Percentiles rank a stretch among this genome's conserved stretches.
Evolutionary conservation across 2,329 filamentous ascomycete species (phyloP).

Genomic region (Grosmannia huntii): DNA sequence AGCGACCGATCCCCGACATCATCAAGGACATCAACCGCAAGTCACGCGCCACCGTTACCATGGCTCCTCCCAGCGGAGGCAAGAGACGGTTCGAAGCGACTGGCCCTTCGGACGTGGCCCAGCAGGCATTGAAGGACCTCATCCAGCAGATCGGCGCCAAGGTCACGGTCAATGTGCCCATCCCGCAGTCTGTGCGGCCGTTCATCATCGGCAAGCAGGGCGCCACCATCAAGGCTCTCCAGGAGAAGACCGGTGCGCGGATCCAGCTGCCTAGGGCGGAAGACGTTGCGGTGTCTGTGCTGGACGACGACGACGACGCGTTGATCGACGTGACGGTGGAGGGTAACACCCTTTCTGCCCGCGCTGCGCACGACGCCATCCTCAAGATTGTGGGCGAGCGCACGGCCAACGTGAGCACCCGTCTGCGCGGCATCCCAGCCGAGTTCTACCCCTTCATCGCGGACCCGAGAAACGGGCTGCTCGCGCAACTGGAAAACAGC

Average conservation of each 20-base stretch:
- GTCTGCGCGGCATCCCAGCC: constrained; percentile 70
- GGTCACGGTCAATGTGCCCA: constrained; percentile 63
- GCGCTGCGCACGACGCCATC: constrained; percentile 72
- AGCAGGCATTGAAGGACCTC: constrained; percentile 80
- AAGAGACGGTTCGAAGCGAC: constrained; percentile 71
- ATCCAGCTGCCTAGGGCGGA: constrained; percentile 82
- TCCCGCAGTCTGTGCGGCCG: constrained; percentile 71
- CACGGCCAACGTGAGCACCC: constrained; percentile 67
- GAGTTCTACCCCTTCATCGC: constrained; percentile 95
- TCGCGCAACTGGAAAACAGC: constrained; percentile 58
- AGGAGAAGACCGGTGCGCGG: constrained; percentile 77
- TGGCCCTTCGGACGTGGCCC: constrained; percentile 71
- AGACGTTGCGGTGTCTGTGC: constrained; percentile 38
- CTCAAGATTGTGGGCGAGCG: constrained; percentile 79
- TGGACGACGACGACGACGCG: constrained; percentile 67
- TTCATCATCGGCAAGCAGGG: constrained; percentile 92
- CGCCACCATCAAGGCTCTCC: constrained; percentile 77
- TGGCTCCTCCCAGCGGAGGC: constrained; percentile 59
- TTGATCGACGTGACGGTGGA: constrained; percentile 80
- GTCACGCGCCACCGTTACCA: constrained; percentile 74
- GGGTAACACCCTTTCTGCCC: constrained; percentile 79
- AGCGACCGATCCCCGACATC: constrained; percentile 73
- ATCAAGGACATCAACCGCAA: constrained; percentile 86
- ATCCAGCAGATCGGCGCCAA: constrained; percentile 78
- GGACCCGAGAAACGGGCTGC: constrained; percentile 56